A percentile compares a stretch with the other conserved stretches of the same genome.
phyloP scores from a whole-genome alignment of 78 protist genomes.

The Bigelowiella natans region DNA sequence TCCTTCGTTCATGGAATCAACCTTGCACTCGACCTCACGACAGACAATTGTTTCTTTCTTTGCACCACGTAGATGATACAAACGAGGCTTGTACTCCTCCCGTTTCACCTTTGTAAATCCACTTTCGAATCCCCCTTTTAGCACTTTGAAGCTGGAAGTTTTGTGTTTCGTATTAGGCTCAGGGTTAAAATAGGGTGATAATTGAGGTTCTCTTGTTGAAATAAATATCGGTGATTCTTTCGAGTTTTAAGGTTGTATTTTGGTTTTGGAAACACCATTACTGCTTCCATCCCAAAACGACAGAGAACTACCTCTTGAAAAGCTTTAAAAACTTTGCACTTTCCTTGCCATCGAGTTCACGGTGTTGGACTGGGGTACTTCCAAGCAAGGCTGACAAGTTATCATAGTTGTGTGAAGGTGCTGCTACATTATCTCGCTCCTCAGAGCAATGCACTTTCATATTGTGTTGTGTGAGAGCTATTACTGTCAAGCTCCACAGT shows the following conservation, averaged over 20 bases:
- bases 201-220: not conserved
- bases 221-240: not conserved
- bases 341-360: constrained; percentile 52
- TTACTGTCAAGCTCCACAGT: constrained; percentile 66
- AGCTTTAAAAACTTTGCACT: constrained; percentile 16
- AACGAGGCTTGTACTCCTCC: not conserved
- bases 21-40: not conserved
- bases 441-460: too few relatives aligned
- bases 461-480: too few relatives aligned
- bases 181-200: not conserved
- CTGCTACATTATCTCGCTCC: too few relatives aligned
- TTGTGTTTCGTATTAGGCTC: not conserved
- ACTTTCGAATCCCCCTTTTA: constrained; percentile 38
- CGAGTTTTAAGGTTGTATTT: too few relatives aligned
- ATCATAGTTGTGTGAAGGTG: too few relatives aligned
- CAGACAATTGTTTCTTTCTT: not conserved
- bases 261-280: too few relatives aligned
- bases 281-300: too few relatives aligned
- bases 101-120: constrained; percentile 51
- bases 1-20: not conserved
- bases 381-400: constrained; percentile 11
- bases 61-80: not conserved
- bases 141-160: not conserved
- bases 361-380: constrained; percentile 54
- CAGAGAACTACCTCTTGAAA: constrained; percentile 15